phyloP scores from a whole-genome alignment of 1,139 yeast genomes.

The Sugiyamaella japonica region DNA sequence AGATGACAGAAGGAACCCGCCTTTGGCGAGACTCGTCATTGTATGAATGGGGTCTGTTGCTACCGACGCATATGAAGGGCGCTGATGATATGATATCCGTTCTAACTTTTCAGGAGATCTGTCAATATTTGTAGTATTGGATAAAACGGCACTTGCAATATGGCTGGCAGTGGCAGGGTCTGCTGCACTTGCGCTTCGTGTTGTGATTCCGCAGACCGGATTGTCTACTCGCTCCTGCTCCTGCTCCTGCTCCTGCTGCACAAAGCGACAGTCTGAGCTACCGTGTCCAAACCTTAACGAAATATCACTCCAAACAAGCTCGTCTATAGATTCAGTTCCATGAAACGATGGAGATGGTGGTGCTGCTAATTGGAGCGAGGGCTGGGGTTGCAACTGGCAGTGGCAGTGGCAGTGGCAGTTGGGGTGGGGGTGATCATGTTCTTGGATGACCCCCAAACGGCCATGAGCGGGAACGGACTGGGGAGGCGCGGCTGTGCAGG shows the following conservation, averaged over 20 bases:
- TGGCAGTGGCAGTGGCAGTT: not conserved
- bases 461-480: not conserved
- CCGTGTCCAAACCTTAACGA: not conserved
- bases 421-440: not conserved
- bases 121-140: too few species aligned
- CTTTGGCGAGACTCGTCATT: constrained; percentile 18
- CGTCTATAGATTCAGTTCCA: not conserved
- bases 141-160: not conserved
- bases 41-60: constrained; percentile 2
- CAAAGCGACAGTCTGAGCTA: not conserved
- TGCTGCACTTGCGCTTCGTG: not conserved
- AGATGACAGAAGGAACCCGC: constrained; percentile 20
- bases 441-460: not conserved
- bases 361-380: not conserved
- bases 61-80: constrained; percentile 1
- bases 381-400: not conserved
- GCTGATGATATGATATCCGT: not conserved
- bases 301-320: not conserved
- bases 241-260: not conserved
- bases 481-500: not conserved
- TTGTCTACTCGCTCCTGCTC: not conserved
- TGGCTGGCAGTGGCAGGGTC: not conserved
- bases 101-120: too few species aligned
- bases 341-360: not conserved
- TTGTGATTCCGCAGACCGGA: not conserved